These are phyloP conservation scores for Aureoboletus auriporus DNA, from an alignment of 768 basidiomycete species.

Conservation along the genomic window DNA sequence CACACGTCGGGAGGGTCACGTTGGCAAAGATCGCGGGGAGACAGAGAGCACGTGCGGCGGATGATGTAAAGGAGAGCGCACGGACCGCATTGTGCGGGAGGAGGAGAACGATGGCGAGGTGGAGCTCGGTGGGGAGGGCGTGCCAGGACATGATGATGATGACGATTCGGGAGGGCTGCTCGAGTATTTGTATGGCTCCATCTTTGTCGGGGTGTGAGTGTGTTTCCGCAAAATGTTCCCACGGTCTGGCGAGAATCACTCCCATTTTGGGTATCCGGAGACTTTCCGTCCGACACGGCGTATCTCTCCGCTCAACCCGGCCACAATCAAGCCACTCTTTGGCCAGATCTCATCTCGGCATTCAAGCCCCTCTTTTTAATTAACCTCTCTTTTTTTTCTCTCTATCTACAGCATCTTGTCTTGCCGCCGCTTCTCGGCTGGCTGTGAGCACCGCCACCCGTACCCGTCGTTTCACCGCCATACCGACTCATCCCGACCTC, in stretches of 20 bases:
- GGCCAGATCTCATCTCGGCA: neutral
- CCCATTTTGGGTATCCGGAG: constrained; percentile 11
- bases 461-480: too few relatives aligned
- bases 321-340: neutral
- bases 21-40: constrained; percentile 58
- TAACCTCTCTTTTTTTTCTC: neutral
- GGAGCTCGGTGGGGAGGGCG: constrained; percentile 62
- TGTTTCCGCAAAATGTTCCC: neutral
- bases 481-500: too few relatives aligned
- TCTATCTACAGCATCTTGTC: neutral
- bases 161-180: neutral
- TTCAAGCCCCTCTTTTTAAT: neutral
- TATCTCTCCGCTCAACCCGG: constrained; percentile 16
- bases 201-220: constrained; percentile 10
- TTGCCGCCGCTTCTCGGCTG: too few relatives aligned
- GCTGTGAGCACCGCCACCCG: too few relatives aligned
- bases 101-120: constrained; percentile 50
- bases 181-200: constrained; percentile 13
- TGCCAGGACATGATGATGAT: constrained; percentile 39
- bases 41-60: constrained; percentile 48
- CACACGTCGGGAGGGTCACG: constrained; percentile 44
- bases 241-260: constrained; percentile 13
- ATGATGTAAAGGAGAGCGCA: constrained; percentile 47
- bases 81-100: constrained; percentile 44
- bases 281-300: constrained; percentile 25